Evolutionary conservation across 2,329 filamentous ascomycete genomes (phyloP).

Genomic region (Furcasterigmium furcatum): DNA sequence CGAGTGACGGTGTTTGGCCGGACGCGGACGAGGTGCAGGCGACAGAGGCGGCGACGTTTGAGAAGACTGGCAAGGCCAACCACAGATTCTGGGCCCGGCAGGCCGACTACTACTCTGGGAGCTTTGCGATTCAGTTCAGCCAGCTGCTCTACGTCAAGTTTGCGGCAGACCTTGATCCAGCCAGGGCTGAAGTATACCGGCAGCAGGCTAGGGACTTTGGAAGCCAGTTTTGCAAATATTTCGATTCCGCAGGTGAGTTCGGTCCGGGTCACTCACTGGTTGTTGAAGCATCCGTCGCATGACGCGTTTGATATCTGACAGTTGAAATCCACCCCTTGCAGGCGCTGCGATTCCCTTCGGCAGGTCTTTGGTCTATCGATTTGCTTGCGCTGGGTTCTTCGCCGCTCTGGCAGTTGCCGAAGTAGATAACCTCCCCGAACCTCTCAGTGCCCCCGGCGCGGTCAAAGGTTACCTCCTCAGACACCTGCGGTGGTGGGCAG

Average conservation of each 20-base stretch:
- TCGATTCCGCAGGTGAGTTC: constrained; percentile 30
- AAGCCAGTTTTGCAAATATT: constrained; percentile 36
- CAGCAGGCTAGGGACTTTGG: constrained; percentile 31
- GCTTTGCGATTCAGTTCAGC: constrained; percentile 41
- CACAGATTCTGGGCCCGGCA: constrained; percentile 15
- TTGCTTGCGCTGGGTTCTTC: constrained; percentile 39
- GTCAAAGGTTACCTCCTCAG: constrained; percentile 72
- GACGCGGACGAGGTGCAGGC: constrained; percentile 1
- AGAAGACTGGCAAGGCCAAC: no score
- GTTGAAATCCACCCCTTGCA: no score
- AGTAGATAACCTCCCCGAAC: constrained; percentile 59
- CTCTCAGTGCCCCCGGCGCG: constrained; percentile 71
- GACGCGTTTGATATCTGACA: no score
- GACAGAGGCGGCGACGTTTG: no score
- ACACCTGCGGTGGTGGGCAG: constrained; percentile 76
- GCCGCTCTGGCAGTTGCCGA: constrained; percentile 62
- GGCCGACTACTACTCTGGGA: constrained; percentile 42
- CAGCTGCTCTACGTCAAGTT: constrained; percentile 42
- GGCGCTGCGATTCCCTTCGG: constrained; percentile 44
- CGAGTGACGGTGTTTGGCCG: constrained; percentile 34
- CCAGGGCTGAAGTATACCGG: constrained; percentile 26
- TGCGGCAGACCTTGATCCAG: constrained; percentile 31
- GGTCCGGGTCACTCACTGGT: no score
- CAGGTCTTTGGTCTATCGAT: constrained; percentile 40
- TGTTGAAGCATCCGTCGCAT: no score